These are phyloP conservation scores for Spirogloea muscicola DNA, from an alignment of 139 green algal species.

Conservation along the genomic window DNA sequence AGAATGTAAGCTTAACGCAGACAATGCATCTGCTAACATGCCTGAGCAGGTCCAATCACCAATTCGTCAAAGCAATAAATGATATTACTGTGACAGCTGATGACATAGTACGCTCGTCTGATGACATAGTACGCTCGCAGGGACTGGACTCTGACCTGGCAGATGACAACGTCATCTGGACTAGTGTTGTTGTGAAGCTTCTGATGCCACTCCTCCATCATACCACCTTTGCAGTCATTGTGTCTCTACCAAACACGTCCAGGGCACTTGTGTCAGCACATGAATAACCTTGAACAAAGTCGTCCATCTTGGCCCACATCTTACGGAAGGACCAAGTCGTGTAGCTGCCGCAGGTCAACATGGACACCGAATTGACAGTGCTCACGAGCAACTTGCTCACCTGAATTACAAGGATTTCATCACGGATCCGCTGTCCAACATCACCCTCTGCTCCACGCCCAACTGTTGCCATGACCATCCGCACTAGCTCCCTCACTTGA, in stretches of 20 bases:
- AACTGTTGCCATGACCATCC: slow-evolving; percentile 78
- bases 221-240: slow-evolving; percentile 70
- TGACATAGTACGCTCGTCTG: neutral
- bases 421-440: slow-evolving; percentile 91
- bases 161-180: slow-evolving; percentile 96
- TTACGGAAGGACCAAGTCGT: neutral
- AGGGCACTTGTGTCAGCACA: too few relatives aligned
- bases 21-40: neutral
- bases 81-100: neutral
- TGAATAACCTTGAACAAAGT: neutral
- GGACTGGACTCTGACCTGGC: slow-evolving; percentile 63
- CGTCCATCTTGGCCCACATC: neutral
- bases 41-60: neutral
- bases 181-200: slow-evolving; percentile 99
- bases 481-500: slow-evolving; percentile 81
- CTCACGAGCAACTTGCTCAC: too few relatives aligned
- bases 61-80: neutral
- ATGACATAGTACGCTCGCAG: neutral
- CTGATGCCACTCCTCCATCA: slow-evolving; percentile 91
- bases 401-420: slow-evolving; percentile 99
- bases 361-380: too few relatives aligned
- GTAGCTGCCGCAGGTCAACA: neutral
- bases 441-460: slow-evolving; percentile 73
- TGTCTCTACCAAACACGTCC: slow-evolving; percentile 66
- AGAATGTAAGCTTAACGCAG: neutral